phyloP scores from a whole-genome alignment of 176 grass and related monocot genomes.

The Oryza meyeriana region DNA sequence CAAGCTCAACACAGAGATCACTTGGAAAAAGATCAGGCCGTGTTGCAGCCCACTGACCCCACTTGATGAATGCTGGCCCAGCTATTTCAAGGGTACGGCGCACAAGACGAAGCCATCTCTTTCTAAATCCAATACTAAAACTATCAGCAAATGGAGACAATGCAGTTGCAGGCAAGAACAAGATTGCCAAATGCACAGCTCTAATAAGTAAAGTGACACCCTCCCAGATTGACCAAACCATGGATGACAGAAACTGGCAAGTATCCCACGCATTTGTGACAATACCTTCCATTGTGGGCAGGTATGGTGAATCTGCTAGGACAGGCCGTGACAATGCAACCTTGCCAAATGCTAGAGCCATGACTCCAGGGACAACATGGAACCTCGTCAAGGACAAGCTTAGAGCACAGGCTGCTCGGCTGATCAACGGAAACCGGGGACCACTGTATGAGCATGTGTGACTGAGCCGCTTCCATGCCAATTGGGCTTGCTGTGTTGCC shows the following conservation, averaged over 20 bases:
- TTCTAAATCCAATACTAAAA: slow-evolving; percentile 64
- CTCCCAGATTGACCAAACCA: slow-evolving; percentile 59
- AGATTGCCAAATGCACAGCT: slow-evolving; percentile 55
- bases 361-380: slow-evolving; percentile 61
- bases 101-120: slow-evolving; percentile 70
- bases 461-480: slow-evolving; percentile 58
- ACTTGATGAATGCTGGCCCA: slow-evolving; percentile 96
- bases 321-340: slow-evolving; percentile 45
- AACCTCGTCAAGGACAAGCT: slow-evolving; percentile 69
- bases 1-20: slow-evolving; percentile 87
- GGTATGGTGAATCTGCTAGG: slow-evolving; percentile 50
- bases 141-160: slow-evolving; percentile 73
- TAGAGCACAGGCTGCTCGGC: slow-evolving; percentile 51
- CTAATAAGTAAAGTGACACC: slow-evolving; percentile 64
- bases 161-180: slow-evolving; percentile 73
- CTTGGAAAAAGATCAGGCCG: slow-evolving; percentile 91
- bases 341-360: slow-evolving; percentile 61
- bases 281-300: slow-evolving; percentile 40
- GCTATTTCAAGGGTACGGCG: slow-evolving; percentile 75
- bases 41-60: slow-evolving; percentile 98
- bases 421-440: slow-evolving; percentile 42
- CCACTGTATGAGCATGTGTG: slow-evolving; percentile 28
- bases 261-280: slow-evolving; percentile 53
- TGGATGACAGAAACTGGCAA: slow-evolving; percentile 53
- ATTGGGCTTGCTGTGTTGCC: slow-evolving; percentile 47